Evolutionary conservation across 2,329 filamentous ascomycete species (phyloP), one percentile per base, ranked within the genome.

Genomic region (Nakataea oryzae): DNA sequence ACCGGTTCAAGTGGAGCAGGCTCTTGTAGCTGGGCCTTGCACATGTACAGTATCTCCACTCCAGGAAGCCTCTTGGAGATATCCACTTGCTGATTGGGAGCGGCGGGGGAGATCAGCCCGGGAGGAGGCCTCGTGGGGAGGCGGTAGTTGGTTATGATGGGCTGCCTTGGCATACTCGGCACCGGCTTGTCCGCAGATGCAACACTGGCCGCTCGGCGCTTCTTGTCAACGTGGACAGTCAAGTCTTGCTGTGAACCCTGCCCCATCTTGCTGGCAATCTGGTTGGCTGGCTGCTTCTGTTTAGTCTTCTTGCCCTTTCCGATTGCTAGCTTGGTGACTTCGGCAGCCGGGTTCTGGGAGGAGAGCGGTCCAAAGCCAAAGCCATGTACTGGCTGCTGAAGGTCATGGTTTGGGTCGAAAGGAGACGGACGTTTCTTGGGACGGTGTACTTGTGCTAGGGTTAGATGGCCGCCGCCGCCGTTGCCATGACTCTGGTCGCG

Each of bases 401-500:
- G 41, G 41, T 50, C 41, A n/a, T 50, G 41, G 4, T 24, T 13
- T 9, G 21, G 41, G 13, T 17, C 17, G 41, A 9, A 50, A n/a
- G 41, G 41, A 50, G 41, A 50, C 13, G 41, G 41, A n/a, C 41
- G 41, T n/a, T 50, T 50, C 41, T 3, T 50, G 41, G 17, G 21
- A 50, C 21, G 41, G 41, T 11, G 34, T 21, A 17, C 34, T 47
- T 50, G 41, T 2, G 17, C 41, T n/a, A 13, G 17, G 41, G 41
- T n/a, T 7, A n/a, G 41, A 50, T n/a, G 41, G 7, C 24, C 17
- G 24, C 21, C 21, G 11, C 41, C 41, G 21, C 41, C 21, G 41
- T 50, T 50, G 21, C 21, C 41, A 59, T 61, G 29, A 67, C 61
- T 9, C 50, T 67, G 41, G 66, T 73, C 75, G 1, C 75, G 75